Evolutionary conservation across 768 basidiomycete genomes (phyloP), one percentile per base, ranked within the genome.

Genomic region (Inosperma sp.): DNA sequence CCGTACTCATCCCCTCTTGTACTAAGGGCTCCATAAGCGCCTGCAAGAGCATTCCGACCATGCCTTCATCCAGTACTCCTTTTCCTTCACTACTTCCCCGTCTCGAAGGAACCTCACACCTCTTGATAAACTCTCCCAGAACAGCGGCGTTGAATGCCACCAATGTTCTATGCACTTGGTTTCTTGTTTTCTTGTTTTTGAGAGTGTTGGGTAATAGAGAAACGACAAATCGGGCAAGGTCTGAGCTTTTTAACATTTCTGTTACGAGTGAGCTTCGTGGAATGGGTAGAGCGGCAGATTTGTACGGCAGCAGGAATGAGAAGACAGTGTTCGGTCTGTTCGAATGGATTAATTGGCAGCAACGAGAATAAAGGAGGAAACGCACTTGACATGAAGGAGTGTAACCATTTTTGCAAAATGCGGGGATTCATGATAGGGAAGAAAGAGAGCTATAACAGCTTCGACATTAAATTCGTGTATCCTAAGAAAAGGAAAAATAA

Each of bases 361-460:
- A 3, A 6, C 2, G 12, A 49, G 12, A 22, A 33, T 8, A 42
- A 36, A 35, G 25, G 13, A 23, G 30, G 42, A 22, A 17, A 70
- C 81, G 21, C 56, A 89, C 88, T 77, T 74, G 50, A 92, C 78
- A 59, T 85, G 80, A 47, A 97, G 70, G 59, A 99, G 92, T 2
- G 88, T 82, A 21, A 96, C 74, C 77, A 97, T 90, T 59, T 96
- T 95, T 7, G 86, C 79, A 66, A 98, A 98, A 64, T 97, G 93
- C 0, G 89, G 84, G 4, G 94, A 88, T 58, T 94, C 91, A 61
- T 98, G 93, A 63, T 95, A 97, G 0, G 96, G 96, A 25, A 97
- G 70, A 68, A 98, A 98, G 19, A 93, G 72, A 7, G 83, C 69
- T 5, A 98, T 75, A 22, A 93, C 63, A 19, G 79, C 76, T 48